phyloP scores from a whole-genome alignment of 2,329 filamentous ascomycete genomes.

The Colletotrichum cereale region DNA sequence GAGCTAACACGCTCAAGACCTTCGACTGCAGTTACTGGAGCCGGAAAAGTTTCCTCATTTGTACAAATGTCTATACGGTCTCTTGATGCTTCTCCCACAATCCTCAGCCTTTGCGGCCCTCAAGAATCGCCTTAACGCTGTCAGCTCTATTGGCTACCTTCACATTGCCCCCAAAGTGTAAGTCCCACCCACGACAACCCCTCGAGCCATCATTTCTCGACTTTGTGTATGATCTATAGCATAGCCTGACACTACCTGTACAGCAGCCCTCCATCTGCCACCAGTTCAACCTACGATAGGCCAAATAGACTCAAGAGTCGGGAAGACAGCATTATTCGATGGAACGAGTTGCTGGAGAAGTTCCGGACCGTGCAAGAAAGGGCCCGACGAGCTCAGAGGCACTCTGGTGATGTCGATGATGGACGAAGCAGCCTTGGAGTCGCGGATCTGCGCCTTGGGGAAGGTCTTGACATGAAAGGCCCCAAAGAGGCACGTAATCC shows the following conservation, averaged over 20 bases:
- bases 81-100: slow-evolving; percentile 98
- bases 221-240: slow-evolving; percentile 47
- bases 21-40: slow-evolving; percentile 93
- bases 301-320: slow-evolving; percentile 83
- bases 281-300: slow-evolving; percentile 73
- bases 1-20: slow-evolving; percentile 68
- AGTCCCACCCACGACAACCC: slow-evolving; percentile 53
- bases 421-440: slow-evolving; percentile 57
- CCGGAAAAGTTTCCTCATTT: slow-evolving; percentile 95
- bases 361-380: slow-evolving; percentile 93
- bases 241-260: slow-evolving; percentile 32
- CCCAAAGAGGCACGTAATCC: slow-evolving; percentile 56
- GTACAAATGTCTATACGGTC: slow-evolving; percentile 97
- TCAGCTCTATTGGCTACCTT: slow-evolving; percentile 95
- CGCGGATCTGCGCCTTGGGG: slow-evolving; percentile 56
- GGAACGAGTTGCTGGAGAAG: slow-evolving; percentile 93
- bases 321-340: slow-evolving; percentile 87
- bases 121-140: slow-evolving; percentile 96
- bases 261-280: slow-evolving; percentile 56
- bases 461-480: slow-evolving; percentile 55
- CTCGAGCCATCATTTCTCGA: slow-evolving; percentile 46
- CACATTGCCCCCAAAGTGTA: slow-evolving; percentile 86
- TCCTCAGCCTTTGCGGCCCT: slow-evolving; percentile 96
- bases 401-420: slow-evolving; percentile 66
- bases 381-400: slow-evolving; percentile 77